Evolutionary conservation across 345 rosid species (phyloP).

Genomic region (Rhizophora apiculata): DNA sequence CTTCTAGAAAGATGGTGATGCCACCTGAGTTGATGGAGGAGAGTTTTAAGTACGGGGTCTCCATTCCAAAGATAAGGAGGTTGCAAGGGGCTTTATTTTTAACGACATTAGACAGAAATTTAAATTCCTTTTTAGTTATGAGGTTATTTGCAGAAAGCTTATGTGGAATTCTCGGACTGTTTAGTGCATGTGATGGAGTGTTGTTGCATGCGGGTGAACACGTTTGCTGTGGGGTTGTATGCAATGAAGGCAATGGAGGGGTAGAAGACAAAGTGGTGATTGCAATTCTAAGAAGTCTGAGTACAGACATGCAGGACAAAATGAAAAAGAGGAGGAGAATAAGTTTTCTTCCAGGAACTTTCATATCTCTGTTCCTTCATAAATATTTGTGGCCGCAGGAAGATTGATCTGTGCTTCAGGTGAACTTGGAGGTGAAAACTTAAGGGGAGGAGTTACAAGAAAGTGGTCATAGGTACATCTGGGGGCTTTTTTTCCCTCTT

Average conservation of each 20-base stretch:
- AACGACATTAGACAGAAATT: constrained; percentile 46
- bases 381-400: constrained; percentile 26
- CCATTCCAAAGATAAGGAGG: constrained; percentile 71
- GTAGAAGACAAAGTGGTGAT: constrained; percentile 45
- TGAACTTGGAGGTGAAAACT: constrained; percentile 47
- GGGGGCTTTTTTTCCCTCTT: constrained; percentile 58
- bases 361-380: constrained; percentile 44
- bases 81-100: constrained; percentile 63
- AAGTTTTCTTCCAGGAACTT: constrained; percentile 49
- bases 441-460: constrained; percentile 39
- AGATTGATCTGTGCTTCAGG: constrained; percentile 17
- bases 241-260: constrained; percentile 24
- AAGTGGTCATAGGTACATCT: constrained; percentile 41
- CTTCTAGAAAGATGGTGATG: constrained; percentile 63
- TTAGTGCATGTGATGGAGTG: constrained; percentile 16
- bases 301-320: constrained; percentile 54
- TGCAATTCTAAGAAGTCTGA: constrained; percentile 55
- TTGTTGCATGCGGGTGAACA: constrained; percentile 29
- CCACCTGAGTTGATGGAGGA: constrained; percentile 63
- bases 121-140: constrained; percentile 65
- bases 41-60: constrained; percentile 49
- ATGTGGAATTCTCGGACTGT: constrained; percentile 7
- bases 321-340: constrained; percentile 59
- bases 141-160: constrained; percentile 5
- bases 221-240: constrained; percentile 28